Conservation (phyloP, 2,329 filamentous ascomycete species). For the Phialophora tarda region DNA sequence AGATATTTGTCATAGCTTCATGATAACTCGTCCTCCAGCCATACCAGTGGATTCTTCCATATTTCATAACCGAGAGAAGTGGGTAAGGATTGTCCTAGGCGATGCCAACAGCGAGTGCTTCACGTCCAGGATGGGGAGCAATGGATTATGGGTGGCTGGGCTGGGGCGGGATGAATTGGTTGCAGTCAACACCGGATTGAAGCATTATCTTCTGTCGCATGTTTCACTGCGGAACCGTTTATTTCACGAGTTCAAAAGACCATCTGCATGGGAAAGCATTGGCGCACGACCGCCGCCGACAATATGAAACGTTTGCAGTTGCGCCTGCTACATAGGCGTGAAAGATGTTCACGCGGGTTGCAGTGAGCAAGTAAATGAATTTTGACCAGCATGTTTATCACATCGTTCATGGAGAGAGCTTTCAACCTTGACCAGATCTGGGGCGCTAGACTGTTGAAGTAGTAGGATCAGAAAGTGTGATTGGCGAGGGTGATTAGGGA, state of each 20-base stretch:
- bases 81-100: background rate
- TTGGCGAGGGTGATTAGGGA: constrained; percentile 1
- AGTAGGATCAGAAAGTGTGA: constrained; percentile 6
- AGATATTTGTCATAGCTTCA: background rate
- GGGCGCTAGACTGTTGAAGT: constrained; percentile 14
- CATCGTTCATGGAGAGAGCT: background rate
- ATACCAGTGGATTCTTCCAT: background rate
- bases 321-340: background rate
- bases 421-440: background rate
- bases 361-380: too few relatives aligned
- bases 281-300: background rate
- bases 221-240: background rate
- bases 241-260: background rate
- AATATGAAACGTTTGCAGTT: background rate
- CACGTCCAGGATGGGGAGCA: too few relatives aligned
- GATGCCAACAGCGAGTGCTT: background rate
- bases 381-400: background rate
- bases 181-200: background rate
- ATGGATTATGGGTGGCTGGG: background rate
- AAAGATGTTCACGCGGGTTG: background rate
- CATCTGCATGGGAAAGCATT: background rate
- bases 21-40: background rate
- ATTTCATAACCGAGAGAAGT: background rate
- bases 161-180: background rate
- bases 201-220: background rate